These are phyloP conservation scores for Plectosphaerella sp. DNA, from an alignment of 2,329 filamentous ascomycete species.

Conservation along the genomic window DNA sequence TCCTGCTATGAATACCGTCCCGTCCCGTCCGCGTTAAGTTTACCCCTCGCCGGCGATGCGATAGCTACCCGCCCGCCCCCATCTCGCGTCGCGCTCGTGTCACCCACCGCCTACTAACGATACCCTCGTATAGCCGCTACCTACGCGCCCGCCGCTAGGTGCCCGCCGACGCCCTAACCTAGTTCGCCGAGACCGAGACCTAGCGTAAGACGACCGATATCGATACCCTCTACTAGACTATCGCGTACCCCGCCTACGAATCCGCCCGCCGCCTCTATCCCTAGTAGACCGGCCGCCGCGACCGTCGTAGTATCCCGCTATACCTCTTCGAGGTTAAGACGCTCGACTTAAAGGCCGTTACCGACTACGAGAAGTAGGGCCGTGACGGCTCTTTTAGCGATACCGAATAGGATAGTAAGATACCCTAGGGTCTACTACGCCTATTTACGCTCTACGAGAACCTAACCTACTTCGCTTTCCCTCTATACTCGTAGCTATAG, in stretches of 20 bases:
- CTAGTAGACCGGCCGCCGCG: slow-evolving; percentile 89
- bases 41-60: background rate
- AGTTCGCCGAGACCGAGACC: slow-evolving; percentile 84
- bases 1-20: slow-evolving; percentile 66
- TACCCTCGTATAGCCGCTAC: slow-evolving; percentile 60
- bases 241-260: slow-evolving; percentile 81
- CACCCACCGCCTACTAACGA: background rate
- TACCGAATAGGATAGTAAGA: slow-evolving; percentile 62
- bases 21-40: too few species aligned
- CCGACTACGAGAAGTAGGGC: slow-evolving; percentile 67
- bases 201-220: slow-evolving; percentile 81
- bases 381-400: slow-evolving; percentile 55
- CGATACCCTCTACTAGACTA: slow-evolving; percentile 76
- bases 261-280: slow-evolving; percentile 79
- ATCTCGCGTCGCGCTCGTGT: background rate
- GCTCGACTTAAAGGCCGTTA: slow-evolving; percentile 76
- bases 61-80: too few species aligned
- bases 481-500: slow-evolving; percentile 71
- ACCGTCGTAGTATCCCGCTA: slow-evolving; percentile 84
- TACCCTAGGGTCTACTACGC: slow-evolving; percentile 71
- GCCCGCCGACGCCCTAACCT: slow-evolving; percentile 69
- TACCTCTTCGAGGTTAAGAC: slow-evolving; percentile 86
- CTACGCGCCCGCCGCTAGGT: slow-evolving; percentile 81
- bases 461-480: slow-evolving; percentile 80
- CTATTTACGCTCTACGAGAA: slow-evolving; percentile 94